Conservation (phyloP, 2,329 filamentous ascomycete species). For the Pseudocercospora fijiensis region DNA sequence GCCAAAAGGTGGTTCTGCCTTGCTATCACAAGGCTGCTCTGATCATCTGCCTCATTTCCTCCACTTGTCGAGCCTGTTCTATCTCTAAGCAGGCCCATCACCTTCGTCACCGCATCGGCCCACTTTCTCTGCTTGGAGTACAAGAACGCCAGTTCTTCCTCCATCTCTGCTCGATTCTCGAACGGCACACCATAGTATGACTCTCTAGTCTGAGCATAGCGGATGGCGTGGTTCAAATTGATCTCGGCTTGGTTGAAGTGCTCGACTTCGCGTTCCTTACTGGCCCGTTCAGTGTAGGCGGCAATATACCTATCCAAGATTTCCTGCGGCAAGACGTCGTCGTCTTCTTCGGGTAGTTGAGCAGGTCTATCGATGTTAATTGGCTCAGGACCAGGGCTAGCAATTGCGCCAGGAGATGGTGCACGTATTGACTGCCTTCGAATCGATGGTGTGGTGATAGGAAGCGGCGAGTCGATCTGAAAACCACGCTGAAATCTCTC, state of each 20-base stretch:
- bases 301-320: constrained; percentile 18
- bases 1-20: constrained; percentile 28
- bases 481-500: constrained; percentile 11
- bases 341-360: constrained; percentile 7
- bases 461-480: constrained; percentile 3
- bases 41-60: neutral
- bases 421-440: neutral
- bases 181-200: constrained; percentile 23
- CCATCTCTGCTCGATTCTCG: constrained; percentile 16
- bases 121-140: constrained; percentile 26
- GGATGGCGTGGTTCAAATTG: constrained; percentile 22
- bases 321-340: constrained; percentile 15
- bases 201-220: constrained; percentile 21
- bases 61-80: constrained; percentile 6
- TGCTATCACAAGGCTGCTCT: constrained; percentile 14
- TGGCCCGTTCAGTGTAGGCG: constrained; percentile 20
- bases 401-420: neutral
- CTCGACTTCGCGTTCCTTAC: constrained; percentile 14
- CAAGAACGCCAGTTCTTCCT: constrained; percentile 25
- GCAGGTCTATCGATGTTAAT: neutral
- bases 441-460: constrained; percentile 7
- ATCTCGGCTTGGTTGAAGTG: constrained; percentile 27
- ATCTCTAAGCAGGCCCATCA: constrained; percentile 23
- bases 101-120: constrained; percentile 23
- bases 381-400: neutral